phyloP scores from a whole-genome alignment of 768 basidiomycete genomes.

The Ramaria sp. region DNA sequence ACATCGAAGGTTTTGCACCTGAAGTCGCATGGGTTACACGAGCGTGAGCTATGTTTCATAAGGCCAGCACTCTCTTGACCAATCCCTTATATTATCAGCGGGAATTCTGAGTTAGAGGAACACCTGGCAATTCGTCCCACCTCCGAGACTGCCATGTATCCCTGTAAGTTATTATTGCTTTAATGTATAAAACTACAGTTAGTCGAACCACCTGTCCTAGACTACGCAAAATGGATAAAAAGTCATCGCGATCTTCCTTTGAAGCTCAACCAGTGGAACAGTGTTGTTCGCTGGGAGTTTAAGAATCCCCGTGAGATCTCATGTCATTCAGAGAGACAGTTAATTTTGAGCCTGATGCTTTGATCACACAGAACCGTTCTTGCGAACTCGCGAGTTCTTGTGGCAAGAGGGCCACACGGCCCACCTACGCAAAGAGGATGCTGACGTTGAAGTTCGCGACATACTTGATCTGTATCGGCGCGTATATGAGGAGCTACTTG shows the following conservation, averaged over 20 bases:
- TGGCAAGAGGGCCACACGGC: constrained; percentile 99
- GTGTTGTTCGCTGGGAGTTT: constrained; percentile 99
- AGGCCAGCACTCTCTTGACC: not conserved
- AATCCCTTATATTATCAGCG: constrained; percentile 36
- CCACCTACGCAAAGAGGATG: constrained; percentile 78
- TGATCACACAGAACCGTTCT: constrained; percentile 70
- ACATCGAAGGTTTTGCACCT: constrained; percentile 98
- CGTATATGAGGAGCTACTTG: constrained; percentile 94
- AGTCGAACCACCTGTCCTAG: constrained; percentile 24
- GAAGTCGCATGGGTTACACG: constrained; percentile 99
- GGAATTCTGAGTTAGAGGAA: constrained; percentile 88
- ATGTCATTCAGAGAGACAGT: not conserved
- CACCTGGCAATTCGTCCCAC: constrained; percentile 97
- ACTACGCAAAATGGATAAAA: constrained; percentile 99
- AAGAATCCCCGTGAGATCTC: constrained; percentile 80
- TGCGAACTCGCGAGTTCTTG: constrained; percentile 98
- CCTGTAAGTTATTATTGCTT: constrained; percentile 46
- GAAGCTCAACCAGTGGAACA: constrained; percentile 99
- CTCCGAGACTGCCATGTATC: constrained; percentile 99
- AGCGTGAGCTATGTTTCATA: constrained; percentile 51
- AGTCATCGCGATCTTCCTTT: constrained; percentile 94
- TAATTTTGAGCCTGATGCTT: not conserved
- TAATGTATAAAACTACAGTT: not conserved
- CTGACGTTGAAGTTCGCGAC: constrained; percentile 81
- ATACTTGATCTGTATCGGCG: constrained; percentile 94